Evolutionary conservation across 352 stramenopile genomes (phyloP), one percentile per base, ranked within the genome.

Genomic region (Sclerospora graminicola): DNA sequence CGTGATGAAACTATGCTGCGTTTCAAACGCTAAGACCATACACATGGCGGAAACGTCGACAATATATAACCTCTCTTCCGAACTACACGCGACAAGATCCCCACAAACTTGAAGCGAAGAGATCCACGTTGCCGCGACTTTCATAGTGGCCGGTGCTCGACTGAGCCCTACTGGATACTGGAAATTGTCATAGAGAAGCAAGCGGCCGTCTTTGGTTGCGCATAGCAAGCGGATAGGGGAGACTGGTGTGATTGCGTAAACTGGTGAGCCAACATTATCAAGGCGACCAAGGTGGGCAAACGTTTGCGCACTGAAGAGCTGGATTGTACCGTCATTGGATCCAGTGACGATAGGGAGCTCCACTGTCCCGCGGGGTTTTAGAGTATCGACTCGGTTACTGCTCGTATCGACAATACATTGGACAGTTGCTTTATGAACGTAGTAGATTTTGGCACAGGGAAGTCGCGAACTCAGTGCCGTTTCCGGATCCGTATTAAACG

Each of bases 301-400:
- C 1, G 54, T 68, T 11, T 39, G 43, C 0, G 61, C 49, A 20
- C 75, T 67, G 43, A 85, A 89, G 28, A 79, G 59, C 28, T 89
- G 77, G 29, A 89, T 84, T 4, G 64, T 79, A 0, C 74, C 71
- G 21, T 89, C 73, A 53, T 73, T 89, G n/a, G 77, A 89, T 15
- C 71, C 67, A 23, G 66, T 84, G 14, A n/a, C n/a, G n/a, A n/a
- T n/a, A n/a, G n/a, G n/a, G n/a, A n/a, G 21, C 21, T 26, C 21
- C 4, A 26, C 3, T 26, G 3, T 26, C 21, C 21, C 21, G 21
- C 21, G 6, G 78, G n/a, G n/a, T n/a, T 55, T 4, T 85, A 53
- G n/a, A 75, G 21, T 28, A 28, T 41, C 28, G 43, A 29, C 6
- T 50, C 21, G 44, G 16, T 44, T 57, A 14, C 21, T 48, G 16